Conservation (phyloP, 306 rosid species). For the Malus asiatica region DNA sequence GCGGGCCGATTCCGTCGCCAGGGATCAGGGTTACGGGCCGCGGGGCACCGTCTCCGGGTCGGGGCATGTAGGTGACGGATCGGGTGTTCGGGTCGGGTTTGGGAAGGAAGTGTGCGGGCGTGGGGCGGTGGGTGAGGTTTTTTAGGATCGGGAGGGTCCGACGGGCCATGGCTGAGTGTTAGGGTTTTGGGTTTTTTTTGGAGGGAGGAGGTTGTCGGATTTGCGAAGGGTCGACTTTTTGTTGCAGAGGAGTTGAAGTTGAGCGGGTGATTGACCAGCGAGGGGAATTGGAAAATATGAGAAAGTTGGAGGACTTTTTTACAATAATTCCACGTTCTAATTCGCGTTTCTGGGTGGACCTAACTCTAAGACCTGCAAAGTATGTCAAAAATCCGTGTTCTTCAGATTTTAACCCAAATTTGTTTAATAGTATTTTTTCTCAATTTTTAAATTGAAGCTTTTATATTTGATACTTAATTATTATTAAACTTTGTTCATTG, state of each 20-base stretch:
- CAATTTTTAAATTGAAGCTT: too few species aligned
- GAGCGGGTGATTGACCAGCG: neutral
- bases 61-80: conserved; percentile 54
- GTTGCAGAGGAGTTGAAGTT: neutral
- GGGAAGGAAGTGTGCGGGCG: neutral
- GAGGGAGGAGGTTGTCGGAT: neutral
- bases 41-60: conserved; percentile 75
- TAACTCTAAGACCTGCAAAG: too few species aligned
- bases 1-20: conserved; percentile 85
- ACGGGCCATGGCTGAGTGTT: conserved; percentile 20
- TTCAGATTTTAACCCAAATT: too few species aligned
- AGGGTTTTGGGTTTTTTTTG: neutral
- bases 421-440: too few species aligned
- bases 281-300: neutral
- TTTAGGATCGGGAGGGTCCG: conserved; percentile 26
- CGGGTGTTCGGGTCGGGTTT: conserved; percentile 23
- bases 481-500: too few species aligned
- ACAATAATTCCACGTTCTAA: neutral
- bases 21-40: conserved; percentile 75
- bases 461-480: too few species aligned
- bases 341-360: neutral
- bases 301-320: neutral
- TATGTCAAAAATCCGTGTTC: too few species aligned
- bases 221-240: neutral
- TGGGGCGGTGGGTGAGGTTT: conserved; percentile 16